Evolutionary conservation across 2,329 filamentous ascomycete genomes (phyloP).

Genomic region (Zarea fungicola): DNA sequence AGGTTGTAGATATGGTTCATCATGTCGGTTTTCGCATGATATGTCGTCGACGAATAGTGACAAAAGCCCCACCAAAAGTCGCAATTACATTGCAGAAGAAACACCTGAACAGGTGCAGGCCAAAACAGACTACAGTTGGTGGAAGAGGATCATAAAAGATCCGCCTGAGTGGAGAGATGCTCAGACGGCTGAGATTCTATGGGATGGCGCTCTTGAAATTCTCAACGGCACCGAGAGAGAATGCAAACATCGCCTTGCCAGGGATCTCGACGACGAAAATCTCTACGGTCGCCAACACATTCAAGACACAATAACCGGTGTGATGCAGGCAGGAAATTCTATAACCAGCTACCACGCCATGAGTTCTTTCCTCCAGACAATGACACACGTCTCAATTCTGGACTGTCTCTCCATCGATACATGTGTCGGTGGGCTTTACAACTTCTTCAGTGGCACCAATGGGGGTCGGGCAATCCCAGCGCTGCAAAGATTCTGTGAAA

Average conservation of each 20-base stretch:
- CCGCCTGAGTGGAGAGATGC: background rate
- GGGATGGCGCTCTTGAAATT: background rate
- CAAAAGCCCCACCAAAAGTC: background rate
- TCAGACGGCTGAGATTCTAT: background rate
- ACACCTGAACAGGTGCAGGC: background rate
- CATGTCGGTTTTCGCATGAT: constrained; percentile 3
- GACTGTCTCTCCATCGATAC: constrained; percentile 9
- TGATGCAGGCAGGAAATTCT: background rate
- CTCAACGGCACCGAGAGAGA: constrained; percentile 1
- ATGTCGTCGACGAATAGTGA: background rate
- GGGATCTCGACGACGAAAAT: constrained; percentile 4
- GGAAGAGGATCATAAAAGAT: background rate
- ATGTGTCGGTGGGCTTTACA: constrained; percentile 9
- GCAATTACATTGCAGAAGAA: background rate
- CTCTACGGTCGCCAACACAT: constrained; percentile 6
- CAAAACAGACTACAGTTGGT: constrained; percentile 3
- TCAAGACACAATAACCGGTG: background rate
- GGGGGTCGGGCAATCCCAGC: constrained; percentile 3
- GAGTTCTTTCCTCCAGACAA: constrained; percentile 2
- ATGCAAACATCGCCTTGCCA: background rate
- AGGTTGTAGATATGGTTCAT: background rate
- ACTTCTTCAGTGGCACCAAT: constrained; percentile 8
- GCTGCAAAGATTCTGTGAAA: constrained; percentile 2
- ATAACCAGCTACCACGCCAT: background rate
- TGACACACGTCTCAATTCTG: constrained; percentile 6